Percentiles rank a stretch among this genome's conserved stretches.
Evolutionary conservation across 2,329 filamentous ascomycete species (phyloP).

Genomic region (Hypoxylon sp.): DNA sequence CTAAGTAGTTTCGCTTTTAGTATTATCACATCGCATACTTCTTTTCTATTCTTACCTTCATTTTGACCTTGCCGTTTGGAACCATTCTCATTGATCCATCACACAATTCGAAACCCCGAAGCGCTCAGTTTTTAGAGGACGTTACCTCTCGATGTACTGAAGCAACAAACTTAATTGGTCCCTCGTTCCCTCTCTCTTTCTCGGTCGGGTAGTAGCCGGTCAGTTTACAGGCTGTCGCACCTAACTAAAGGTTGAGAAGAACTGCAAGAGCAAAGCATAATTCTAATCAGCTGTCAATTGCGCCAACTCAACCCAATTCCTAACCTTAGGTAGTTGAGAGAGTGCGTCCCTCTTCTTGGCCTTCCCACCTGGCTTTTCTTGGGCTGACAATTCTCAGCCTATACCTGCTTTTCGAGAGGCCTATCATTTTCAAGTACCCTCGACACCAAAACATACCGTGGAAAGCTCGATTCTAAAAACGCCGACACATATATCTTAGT

Average conservation of each 20-base stretch:
- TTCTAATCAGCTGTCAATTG: constrained; percentile 3
- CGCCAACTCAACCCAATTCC: constrained; percentile 5
- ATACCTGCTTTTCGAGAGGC: neutral
- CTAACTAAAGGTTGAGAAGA: neutral
- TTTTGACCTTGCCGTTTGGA: constrained; percentile 5
- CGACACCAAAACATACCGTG: neutral
- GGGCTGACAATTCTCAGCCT: constrained; percentile 10
- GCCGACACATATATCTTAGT: constrained; percentile 29
- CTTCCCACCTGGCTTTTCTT: too few relatives aligned
- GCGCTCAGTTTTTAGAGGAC: too few relatives aligned
- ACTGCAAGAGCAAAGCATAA: constrained; percentile 13
- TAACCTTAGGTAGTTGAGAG: too few relatives aligned
- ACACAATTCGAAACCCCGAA: constrained; percentile 2
- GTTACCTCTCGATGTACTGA: constrained; percentile 17
- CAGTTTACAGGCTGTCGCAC: constrained; percentile 2
- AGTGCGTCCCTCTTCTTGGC: too few relatives aligned
- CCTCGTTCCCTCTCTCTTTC: neutral
- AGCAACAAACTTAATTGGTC: constrained; percentile 6
- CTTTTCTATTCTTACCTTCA: constrained; percentile 20
- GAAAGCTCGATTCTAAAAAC: constrained; percentile 5
- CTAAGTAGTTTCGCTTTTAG: constrained; percentile 3
- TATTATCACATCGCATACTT: constrained; percentile 4
- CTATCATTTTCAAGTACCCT: too few relatives aligned
- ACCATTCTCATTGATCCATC: constrained; percentile 4
- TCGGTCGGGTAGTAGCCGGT: constrained; percentile 2